Evolutionary conservation across 2,329 filamentous ascomycete species (phyloP).

Genomic region (Ustilaginoidea virens): DNA sequence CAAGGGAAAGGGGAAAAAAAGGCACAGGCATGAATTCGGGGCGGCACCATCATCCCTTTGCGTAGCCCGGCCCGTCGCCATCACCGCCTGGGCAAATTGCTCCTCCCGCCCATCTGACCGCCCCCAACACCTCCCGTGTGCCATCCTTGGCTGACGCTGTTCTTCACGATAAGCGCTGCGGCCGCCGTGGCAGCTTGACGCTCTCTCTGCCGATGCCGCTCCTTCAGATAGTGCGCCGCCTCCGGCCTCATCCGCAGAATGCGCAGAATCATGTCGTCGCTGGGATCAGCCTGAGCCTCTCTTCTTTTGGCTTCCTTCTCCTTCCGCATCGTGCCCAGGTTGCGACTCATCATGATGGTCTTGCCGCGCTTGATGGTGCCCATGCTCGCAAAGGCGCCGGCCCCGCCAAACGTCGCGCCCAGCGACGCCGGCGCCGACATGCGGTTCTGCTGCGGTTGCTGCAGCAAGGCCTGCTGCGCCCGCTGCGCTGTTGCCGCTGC

Average conservation of each 20-base stretch:
- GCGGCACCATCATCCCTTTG: too few relatives aligned
- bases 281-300: slow-evolving; percentile 90
- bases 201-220: slow-evolving; percentile 87
- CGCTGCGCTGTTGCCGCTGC: slow-evolving; percentile 70
- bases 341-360: slow-evolving; percentile 87
- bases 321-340: slow-evolving; percentile 89
- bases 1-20: neutral
- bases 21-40: neutral
- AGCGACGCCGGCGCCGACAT: slow-evolving; percentile 49
- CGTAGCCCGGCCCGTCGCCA: too few relatives aligned
- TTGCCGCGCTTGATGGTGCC: slow-evolving; percentile 50
- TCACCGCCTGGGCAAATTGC: slow-evolving; percentile 31
- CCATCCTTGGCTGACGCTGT: slow-evolving; percentile 57
- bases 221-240: slow-evolving; percentile 72
- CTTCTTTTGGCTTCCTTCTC: slow-evolving; percentile 93
- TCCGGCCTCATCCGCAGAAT: slow-evolving; percentile 93
- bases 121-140: slow-evolving; percentile 21
- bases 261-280: slow-evolving; percentile 92
- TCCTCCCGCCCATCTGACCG: slow-evolving; percentile 29
- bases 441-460: slow-evolving; percentile 40
- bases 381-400: slow-evolving; percentile 44
- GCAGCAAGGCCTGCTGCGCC: slow-evolving; percentile 50
- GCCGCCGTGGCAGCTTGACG: slow-evolving; percentile 78
- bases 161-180: slow-evolving; percentile 85
- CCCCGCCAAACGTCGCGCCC: slow-evolving; percentile 17